Percentiles rank a stretch among this genome's conserved stretches.
phyloP scores from a whole-genome alignment of 73 alveolate species.

The Durusdinium trenchii region DNA sequence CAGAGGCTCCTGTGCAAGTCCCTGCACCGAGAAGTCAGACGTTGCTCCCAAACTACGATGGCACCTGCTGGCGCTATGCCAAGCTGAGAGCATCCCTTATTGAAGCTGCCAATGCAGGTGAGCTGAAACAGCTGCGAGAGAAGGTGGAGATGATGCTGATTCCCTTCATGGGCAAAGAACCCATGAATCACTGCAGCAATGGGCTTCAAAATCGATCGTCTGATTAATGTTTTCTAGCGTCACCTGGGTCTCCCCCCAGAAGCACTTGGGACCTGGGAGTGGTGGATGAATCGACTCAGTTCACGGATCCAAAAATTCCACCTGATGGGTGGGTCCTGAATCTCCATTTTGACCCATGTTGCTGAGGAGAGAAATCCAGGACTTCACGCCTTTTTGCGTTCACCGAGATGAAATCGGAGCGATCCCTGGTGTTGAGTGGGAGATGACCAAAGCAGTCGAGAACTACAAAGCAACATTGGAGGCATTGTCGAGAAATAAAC shows the following conservation, averaged over 20 bases:
- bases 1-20: slow-evolving; percentile 4
- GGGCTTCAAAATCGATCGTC: too few relatives aligned
- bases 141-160: neutral
- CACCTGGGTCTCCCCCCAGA: too few relatives aligned
- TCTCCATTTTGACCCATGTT: neutral
- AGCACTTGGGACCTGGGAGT: too few relatives aligned
- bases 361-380: slow-evolving; percentile 30
- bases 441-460: slow-evolving; percentile 36
- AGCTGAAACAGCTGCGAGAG: neutral
- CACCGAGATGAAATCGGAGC: slow-evolving; percentile 46
- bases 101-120: neutral
- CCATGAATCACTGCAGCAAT: neutral
- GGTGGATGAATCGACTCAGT: too few relatives aligned
- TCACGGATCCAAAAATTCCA: too few relatives aligned
- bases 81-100: neutral
- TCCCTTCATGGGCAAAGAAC: slow-evolving; percentile 11
- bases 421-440: slow-evolving; percentile 46
- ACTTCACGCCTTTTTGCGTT: slow-evolving; percentile 66
- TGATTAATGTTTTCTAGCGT: too few relatives aligned
- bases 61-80: slow-evolving; percentile 3
- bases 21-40: slow-evolving; percentile 32
- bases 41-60: slow-evolving; percentile 57
- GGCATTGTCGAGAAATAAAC: slow-evolving; percentile 6
- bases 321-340: too few relatives aligned
- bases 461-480: slow-evolving; percentile 48